Evolutionary conservation across 257 asterid genomes (phyloP).

Genomic region (Mentha longifolia): DNA sequence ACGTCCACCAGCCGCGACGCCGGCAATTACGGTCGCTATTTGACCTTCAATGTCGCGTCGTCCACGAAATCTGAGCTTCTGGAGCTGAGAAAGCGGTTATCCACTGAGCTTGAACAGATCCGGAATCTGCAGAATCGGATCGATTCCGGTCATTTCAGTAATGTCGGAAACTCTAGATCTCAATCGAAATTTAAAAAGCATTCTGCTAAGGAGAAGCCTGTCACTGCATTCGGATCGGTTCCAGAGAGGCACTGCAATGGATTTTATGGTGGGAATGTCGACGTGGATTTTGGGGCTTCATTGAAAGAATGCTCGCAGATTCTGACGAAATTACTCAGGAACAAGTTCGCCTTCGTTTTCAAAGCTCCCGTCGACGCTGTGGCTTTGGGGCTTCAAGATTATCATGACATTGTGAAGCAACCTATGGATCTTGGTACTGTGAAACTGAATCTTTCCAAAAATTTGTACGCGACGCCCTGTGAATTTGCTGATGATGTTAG

Average conservation of each 20-base stretch:
- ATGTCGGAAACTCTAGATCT: conserved; percentile 53
- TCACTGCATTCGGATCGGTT: conserved; percentile 45
- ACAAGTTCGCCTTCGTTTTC: conserved; percentile 61
- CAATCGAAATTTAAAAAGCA: conserved; percentile 54
- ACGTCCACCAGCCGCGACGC: conserved; percentile 54
- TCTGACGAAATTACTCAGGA: conserved; percentile 62
- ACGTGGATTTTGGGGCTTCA: conserved; percentile 44
- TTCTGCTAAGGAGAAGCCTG: conserved; percentile 48
- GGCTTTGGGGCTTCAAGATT: conserved; percentile 75
- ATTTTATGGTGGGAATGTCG: conserved; percentile 30
- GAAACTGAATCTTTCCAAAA: conserved; percentile 56
- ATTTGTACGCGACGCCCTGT: conserved; percentile 50
- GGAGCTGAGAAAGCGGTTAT: conserved; percentile 59
- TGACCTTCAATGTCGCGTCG: conserved; percentile 54
- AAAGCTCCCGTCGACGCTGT: conserved; percentile 73
- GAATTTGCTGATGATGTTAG: conserved; percentile 84
- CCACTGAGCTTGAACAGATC: conserved; percentile 78
- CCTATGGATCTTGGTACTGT: conserved; percentile 99
- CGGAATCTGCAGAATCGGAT: conserved; percentile 66
- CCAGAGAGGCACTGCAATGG: conserved; percentile 43
- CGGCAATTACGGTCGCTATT: conserved; percentile 54
- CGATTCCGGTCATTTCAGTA: conserved; percentile 59
- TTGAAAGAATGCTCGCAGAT: conserved; percentile 73
- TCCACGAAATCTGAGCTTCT: conserved; percentile 55
- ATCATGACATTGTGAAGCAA: conserved; percentile 74